These are phyloP conservation scores for Barnettozyma californica DNA, from an alignment of 805 yeast species.

Conservation along the genomic window DNA sequence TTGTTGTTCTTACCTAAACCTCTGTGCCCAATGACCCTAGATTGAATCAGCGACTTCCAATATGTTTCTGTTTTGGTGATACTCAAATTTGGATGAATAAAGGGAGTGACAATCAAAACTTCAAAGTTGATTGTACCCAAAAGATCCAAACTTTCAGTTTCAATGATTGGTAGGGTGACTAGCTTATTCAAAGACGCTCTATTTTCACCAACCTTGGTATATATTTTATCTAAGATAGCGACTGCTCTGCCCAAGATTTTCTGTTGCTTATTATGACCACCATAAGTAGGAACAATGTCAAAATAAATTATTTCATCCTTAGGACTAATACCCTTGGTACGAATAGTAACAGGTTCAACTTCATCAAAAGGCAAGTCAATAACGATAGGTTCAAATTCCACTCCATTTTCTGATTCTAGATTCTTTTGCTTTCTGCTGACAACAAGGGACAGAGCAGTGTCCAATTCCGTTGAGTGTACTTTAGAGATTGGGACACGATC, in stretches of 20 bases:
- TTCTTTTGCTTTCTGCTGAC: slow-evolving; percentile 34
- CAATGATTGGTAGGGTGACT: slow-evolving; percentile 72
- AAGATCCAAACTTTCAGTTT: slow-evolving; percentile 61
- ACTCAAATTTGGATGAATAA: slow-evolving; percentile 62
- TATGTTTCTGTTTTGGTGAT: slow-evolving; percentile 69
- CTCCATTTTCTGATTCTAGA: slow-evolving; percentile 9
- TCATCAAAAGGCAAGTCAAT: slow-evolving; percentile 83
- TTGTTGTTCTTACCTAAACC: slow-evolving; percentile 87
- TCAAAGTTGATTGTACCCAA: slow-evolving; percentile 79
- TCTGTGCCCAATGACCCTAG: slow-evolving; percentile 93
- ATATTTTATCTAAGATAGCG: slow-evolving; percentile 57
- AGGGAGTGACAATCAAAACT: slow-evolving; percentile 64
- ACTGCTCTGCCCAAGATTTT: slow-evolving; percentile 76
- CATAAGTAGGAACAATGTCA: slow-evolving; percentile 88
- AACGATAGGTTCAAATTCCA: slow-evolving; percentile 54
- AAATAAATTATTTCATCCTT: slow-evolving; percentile 59
- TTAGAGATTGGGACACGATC: slow-evolving; percentile 72
- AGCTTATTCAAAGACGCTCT: slow-evolving; percentile 61
- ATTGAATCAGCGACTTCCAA: slow-evolving; percentile 85
- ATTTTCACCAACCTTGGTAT: slow-evolving; percentile 62
- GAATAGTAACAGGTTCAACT: slow-evolving; percentile 68
- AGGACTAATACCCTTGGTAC: slow-evolving; percentile 43
- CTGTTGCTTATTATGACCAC: slow-evolving; percentile 35
- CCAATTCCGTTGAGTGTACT: slow-evolving; percentile 76
- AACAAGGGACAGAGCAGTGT: slow-evolving; percentile 77